These are phyloP conservation scores for Pseudocercospora eumusae DNA, from an alignment of 2,329 filamentous ascomycete genomes.

Conservation along the genomic window DNA sequence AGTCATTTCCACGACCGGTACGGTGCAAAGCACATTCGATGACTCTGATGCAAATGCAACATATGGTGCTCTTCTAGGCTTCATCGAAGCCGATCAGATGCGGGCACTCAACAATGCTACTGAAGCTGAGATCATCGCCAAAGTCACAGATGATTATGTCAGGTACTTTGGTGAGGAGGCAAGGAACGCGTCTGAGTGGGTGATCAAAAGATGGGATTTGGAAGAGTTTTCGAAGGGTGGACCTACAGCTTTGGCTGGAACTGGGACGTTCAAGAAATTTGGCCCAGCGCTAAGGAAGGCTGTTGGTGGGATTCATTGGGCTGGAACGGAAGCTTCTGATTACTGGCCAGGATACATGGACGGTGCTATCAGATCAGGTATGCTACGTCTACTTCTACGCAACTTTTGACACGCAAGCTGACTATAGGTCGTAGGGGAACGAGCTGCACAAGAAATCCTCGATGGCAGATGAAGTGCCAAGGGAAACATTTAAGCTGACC, in stretches of 20 bases:
- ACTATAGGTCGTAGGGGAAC: neutral
- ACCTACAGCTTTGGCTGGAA: slow-evolving; percentile 31
- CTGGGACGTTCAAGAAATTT: slow-evolving; percentile 29
- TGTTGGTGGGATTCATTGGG: slow-evolving; percentile 31
- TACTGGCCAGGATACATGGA: slow-evolving; percentile 37
- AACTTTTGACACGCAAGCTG: neutral
- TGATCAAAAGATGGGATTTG: slow-evolving; percentile 33
- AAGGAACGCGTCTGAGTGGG: slow-evolving; percentile 23
- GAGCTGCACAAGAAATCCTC: neutral
- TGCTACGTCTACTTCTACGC: neutral
- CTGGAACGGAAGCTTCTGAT: slow-evolving; percentile 31
- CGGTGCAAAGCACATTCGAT: slow-evolving; percentile 30
- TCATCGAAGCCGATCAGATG: slow-evolving; percentile 35
- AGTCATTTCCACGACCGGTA: slow-evolving; percentile 25
- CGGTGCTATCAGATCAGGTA: slow-evolving; percentile 32
- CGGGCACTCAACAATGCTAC: slow-evolving; percentile 27
- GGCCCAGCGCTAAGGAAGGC: slow-evolving; percentile 24
- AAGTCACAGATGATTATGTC: slow-evolving; percentile 27
- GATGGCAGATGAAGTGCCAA: neutral
- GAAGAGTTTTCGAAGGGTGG: slow-evolving; percentile 34
- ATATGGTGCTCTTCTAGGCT: slow-evolving; percentile 35
- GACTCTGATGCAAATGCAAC: slow-evolving; percentile 27
- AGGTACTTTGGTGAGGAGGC: slow-evolving; percentile 25
- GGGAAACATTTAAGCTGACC: neutral
- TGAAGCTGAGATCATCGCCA: slow-evolving; percentile 26